These are phyloP conservation scores for Physcomitrellopsis africana DNA, from an alignment of 225 moss, liverwort and hornwort genomes.

Conservation along the genomic window DNA sequence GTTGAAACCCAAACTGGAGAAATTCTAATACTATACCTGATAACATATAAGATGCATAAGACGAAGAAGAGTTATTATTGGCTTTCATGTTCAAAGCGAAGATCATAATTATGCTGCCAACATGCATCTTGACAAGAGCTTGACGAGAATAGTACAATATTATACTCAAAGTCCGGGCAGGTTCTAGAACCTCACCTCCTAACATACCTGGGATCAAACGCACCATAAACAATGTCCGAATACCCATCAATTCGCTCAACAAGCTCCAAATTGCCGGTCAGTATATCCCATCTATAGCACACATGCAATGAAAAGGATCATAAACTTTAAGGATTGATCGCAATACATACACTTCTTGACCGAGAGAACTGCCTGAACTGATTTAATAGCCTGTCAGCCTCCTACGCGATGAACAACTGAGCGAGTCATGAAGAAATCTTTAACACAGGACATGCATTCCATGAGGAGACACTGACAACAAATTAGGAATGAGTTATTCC, in stretches of 20 bases:
- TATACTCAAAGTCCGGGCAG: background rate
- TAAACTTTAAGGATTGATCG: constrained; percentile 11
- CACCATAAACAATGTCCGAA: constrained; percentile 75
- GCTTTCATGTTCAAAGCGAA: background rate
- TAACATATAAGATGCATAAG: background rate
- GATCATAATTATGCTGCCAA: background rate
- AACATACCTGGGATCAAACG: constrained; percentile 66
- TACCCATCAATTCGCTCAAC: constrained; percentile 78
- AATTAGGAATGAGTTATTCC: background rate
- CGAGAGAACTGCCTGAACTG: constrained; percentile 14
- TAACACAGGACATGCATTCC: background rate
- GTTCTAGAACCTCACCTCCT: constrained; percentile 46
- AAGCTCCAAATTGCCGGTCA: constrained; percentile 77
- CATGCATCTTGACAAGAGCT: background rate
- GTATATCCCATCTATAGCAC: constrained; percentile 66
- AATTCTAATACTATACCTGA: constrained; percentile 1
- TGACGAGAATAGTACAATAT: background rate
- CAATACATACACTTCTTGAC: constrained; percentile 12
- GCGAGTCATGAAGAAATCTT: background rate
- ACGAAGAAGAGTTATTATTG: constrained; percentile 4
- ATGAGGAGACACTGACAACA: background rate
- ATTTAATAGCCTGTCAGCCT: background rate
- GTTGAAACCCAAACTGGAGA: constrained; percentile 6
- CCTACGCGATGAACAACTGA: background rate
- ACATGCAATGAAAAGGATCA: background rate